Conservation (phyloP, 805 yeast genomes). For the Debaryomyces prosopidis region DNA sequence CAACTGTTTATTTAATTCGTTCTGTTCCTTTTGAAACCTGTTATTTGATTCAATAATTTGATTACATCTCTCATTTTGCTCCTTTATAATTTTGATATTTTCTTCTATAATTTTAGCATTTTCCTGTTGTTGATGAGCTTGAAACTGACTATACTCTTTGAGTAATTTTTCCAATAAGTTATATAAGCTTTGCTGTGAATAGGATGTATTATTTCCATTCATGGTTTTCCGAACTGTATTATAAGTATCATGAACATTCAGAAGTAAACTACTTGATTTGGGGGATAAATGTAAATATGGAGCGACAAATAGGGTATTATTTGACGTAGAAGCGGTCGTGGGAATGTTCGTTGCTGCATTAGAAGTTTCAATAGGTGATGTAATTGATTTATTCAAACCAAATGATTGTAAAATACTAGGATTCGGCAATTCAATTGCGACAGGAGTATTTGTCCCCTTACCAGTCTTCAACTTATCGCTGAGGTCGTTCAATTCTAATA, state of each 20-base stretch:
- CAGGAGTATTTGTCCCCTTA: conserved; percentile 11
- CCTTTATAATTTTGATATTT: conserved; percentile 7
- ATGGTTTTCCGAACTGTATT: background rate
- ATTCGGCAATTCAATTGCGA: background rate
- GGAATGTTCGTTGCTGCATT: background rate
- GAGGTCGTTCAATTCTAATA: conserved; percentile 28
- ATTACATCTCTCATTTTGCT: conserved; percentile 6
- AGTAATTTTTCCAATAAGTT: conserved; percentile 9
- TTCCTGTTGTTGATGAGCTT: conserved; percentile 6
- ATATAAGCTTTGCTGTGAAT: background rate
- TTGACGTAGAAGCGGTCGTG: background rate
- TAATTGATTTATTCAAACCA: conserved; percentile 81
- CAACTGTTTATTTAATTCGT: conserved; percentile 11
- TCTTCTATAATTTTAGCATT: conserved; percentile 5
- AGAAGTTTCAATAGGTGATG: background rate
- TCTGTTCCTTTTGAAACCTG: conserved; percentile 11
- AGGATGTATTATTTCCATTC: background rate
- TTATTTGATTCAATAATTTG: conserved; percentile 8
- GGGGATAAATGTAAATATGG: background rate
- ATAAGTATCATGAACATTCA: background rate
- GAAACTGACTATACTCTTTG: conserved; percentile 4
- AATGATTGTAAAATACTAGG: conserved; percentile 77
- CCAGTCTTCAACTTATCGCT: conserved; percentile 32
- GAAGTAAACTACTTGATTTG: background rate
- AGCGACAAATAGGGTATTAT: background rate